These are phyloP conservation scores for Auriculariales sp. DNA, from an alignment of 768 basidiomycete species.

Conservation along the genomic window DNA sequence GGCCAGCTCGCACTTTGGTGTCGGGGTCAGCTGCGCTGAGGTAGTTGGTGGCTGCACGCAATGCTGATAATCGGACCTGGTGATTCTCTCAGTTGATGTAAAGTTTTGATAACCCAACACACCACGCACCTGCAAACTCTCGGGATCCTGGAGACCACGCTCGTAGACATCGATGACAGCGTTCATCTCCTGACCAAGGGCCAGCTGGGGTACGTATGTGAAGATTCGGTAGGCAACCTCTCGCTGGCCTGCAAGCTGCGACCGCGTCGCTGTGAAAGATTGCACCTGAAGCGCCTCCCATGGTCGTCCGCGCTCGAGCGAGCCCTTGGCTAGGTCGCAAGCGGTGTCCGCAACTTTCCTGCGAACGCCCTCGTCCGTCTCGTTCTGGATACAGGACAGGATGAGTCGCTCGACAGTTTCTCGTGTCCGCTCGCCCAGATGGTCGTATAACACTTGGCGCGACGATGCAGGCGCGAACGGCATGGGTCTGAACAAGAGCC, in stretches of 20 bases:
- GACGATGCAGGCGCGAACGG: constrained; percentile 19
- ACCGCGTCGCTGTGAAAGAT: constrained; percentile 27
- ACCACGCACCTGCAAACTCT: constrained; percentile 46
- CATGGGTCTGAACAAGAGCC: constrained; percentile 56
- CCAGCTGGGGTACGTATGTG: constrained; percentile 29
- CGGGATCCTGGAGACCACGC: constrained; percentile 49
- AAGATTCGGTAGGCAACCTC: constrained; percentile 61
- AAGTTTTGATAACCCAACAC: too few relatives aligned
- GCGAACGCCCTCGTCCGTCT: constrained; percentile 42
- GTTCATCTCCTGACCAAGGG: constrained; percentile 63
- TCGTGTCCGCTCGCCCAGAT: constrained; percentile 50
- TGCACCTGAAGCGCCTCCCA: constrained; percentile 73
- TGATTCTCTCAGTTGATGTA: too few relatives aligned
- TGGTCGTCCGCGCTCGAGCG: constrained; percentile 59
- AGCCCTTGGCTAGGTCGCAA: constrained; percentile 60
- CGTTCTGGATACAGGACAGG: constrained; percentile 52
- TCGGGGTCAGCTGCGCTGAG: constrained; percentile 43
- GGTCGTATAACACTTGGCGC: constrained; percentile 61
- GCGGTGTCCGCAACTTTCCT: constrained; percentile 62
- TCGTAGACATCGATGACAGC: constrained; percentile 53
- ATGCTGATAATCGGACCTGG: constrained; percentile 63
- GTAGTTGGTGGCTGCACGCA: constrained; percentile 56
- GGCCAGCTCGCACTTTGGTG: constrained; percentile 45
- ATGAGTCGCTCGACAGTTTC: constrained; percentile 57
- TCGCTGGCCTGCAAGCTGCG: constrained; percentile 12